These are phyloP conservation scores for Magnusiomyces tetraspermus DNA, from an alignment of 1,139 yeast genomes.

Conservation along the genomic window DNA sequence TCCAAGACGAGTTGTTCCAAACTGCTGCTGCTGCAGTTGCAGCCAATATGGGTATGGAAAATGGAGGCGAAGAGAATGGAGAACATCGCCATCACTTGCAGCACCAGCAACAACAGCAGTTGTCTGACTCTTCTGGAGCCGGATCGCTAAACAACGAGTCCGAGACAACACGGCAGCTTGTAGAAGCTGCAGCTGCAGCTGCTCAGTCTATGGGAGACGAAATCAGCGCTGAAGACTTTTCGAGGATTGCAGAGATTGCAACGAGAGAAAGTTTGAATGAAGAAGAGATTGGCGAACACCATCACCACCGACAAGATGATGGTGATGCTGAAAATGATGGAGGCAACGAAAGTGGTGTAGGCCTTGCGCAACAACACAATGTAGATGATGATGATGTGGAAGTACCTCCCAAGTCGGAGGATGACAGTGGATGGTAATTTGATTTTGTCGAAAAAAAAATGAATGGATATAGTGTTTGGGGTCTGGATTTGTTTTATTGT, in stretches of 20 bases:
- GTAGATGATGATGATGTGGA: background rate
- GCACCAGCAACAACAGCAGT: background rate
- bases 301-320: slow-evolving; percentile 2
- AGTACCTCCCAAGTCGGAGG: background rate
- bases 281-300: background rate
- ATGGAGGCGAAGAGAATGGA: background rate
- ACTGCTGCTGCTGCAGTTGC: slow-evolving; percentile 3
- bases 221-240: background rate
- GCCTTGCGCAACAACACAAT: background rate
- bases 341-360: background rate
- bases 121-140: background rate
- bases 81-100: too few species aligned
- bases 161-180: background rate
- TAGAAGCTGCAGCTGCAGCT: slow-evolving; percentile 2
- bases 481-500: too few species aligned
- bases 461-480: too few species aligned
- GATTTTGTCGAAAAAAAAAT: too few species aligned
- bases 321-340: background rate
- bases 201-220: background rate
- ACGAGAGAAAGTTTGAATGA: background rate
- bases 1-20: slow-evolving; percentile 8
- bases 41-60: background rate
- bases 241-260: background rate
- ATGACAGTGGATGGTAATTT: too few species aligned
- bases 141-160: background rate